Base-by-base conservation (phyloP, 176 grass and related monocot species). In the Coix lacrymajobi region DNA sequence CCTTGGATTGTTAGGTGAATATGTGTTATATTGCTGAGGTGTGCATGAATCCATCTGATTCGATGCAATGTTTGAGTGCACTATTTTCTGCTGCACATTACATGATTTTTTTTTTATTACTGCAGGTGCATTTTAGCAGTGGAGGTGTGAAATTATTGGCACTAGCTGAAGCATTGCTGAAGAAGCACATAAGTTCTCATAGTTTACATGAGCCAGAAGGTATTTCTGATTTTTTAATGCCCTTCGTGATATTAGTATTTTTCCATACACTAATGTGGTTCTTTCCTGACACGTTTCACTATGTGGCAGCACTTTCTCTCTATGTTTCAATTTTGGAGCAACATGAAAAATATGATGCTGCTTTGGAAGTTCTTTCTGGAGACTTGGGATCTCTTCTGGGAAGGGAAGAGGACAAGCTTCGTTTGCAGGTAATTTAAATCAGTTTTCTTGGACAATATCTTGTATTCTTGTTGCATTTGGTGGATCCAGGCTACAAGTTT, bases 271-370 rank as follows among this genome's bases (percentile, higher is more conserved):
- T 80, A 44, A 6, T 45, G 13, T n/a, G 84, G 73, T 79, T 37
- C 48, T 84, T 49, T 83, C 49, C 31, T 89, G 46, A 93, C 67
- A 56, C 72, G 6, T 69, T 70, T 85, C 71, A 52, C 22, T 71
- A 65, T 77, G 33, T 83, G 86, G 52, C 89, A 99, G 96, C 96
- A 40, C 89, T 99, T 7, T 43, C 84, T 43, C 83, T 99, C 49
- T 96, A 94, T 68, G 77, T 99, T 85, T 94, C 97, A 87, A 87
- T 99, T 80, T 77, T 99, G 85, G 97, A 99, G 88, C 91, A 99
- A 78, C 93, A 99, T 85, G 70, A 73, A 75, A 99, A 99, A 69
- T 99, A 88, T 85, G 97, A 92, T 66, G 58, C 81, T 79, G 93
- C 97, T 69, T 79, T 96, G 81, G 93, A 99, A 87, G 77, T 99